These are phyloP conservation scores for Buddleja alternifolia DNA, from an alignment of 257 asterid species.

Conservation along the genomic window DNA sequence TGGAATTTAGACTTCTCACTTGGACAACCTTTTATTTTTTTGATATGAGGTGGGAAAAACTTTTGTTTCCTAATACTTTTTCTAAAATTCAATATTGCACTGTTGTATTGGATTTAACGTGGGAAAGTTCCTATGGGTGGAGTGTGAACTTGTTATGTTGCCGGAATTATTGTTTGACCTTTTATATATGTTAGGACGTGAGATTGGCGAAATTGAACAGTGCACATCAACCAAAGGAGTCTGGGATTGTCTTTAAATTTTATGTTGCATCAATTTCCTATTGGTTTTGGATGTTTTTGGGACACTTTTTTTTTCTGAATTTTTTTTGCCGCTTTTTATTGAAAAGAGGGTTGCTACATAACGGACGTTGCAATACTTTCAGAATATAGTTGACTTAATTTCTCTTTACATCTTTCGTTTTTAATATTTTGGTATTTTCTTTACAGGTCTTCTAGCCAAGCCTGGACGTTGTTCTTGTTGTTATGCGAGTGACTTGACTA, in stretches of 20 bases:
- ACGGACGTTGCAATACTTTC: not conserved
- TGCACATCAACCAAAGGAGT: not conserved
- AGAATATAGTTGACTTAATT: not conserved
- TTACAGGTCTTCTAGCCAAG: constrained; percentile 36
- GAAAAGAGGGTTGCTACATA: not conserved
- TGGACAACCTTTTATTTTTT: not conserved
- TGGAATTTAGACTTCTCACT: no score
- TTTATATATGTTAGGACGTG: not conserved
- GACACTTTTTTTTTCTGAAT: constrained; percentile 12
- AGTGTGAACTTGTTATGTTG: not conserved
- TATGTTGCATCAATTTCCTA: not conserved
- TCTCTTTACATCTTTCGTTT: not conserved
- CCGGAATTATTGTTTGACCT: not conserved
- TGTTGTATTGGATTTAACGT: not conserved
- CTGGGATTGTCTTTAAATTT: not conserved
- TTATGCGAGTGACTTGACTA: constrained; percentile 16
- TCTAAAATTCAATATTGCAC: not conserved
- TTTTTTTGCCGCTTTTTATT: not conserved
- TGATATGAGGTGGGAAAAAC: no score
- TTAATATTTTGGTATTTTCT: constrained; percentile 13
- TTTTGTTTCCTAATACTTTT: not conserved
- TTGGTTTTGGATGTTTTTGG: constrained; percentile 2
- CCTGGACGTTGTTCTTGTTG: constrained; percentile 12
- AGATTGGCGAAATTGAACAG: not conserved
- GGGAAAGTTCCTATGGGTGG: not conserved